These are phyloP conservation scores for Septoria petroselini DNA, from an alignment of 2,329 filamentous ascomycete species.

Conservation along the genomic window DNA sequence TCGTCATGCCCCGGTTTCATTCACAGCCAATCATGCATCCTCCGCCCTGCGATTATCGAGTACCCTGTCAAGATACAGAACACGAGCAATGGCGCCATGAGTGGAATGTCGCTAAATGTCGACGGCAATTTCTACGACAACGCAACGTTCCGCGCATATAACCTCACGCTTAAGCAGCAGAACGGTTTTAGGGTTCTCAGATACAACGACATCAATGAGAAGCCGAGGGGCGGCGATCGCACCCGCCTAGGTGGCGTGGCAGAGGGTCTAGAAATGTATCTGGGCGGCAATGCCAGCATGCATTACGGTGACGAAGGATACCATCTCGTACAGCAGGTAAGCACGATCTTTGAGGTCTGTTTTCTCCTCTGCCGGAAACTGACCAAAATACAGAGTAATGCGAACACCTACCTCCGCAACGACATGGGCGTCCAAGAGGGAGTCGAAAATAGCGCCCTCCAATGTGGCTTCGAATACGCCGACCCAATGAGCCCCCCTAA, in stretches of 20 bases:
- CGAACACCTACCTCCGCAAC: neutral
- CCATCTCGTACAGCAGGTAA: slow-evolving; percentile 1
- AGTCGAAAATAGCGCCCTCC: neutral
- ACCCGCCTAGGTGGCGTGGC: slow-evolving; percentile 14
- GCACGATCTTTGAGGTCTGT: too few relatives aligned
- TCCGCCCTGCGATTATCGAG: slow-evolving; percentile 4
- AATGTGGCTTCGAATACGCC: slow-evolving; percentile 11
- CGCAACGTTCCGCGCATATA: neutral
- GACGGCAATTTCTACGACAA: neutral
- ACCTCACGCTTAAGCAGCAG: slow-evolving; percentile 7
- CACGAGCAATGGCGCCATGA: neutral
- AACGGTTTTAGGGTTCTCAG: neutral
- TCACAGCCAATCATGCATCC: slow-evolving; percentile 4
- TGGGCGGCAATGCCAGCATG: slow-evolving; percentile 16
- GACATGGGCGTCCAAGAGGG: slow-evolving; percentile 1
- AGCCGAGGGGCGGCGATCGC: neutral
- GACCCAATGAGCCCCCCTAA: neutral
- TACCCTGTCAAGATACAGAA: slow-evolving; percentile 10
- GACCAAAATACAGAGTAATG: slow-evolving; percentile 3
- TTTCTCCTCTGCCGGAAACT: too few relatives aligned
- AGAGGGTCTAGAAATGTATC: slow-evolving; percentile 16
- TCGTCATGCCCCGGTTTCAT: neutral
- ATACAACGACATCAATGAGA: neutral
- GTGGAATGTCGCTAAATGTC: neutral
- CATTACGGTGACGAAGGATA: slow-evolving; percentile 5